A percentile compares a stretch with the other conserved stretches of the same genome.
Evolutionary conservation across 73 alveolate genomes (phyloP).

Genomic region (Paramecium primaurelia): DNA sequence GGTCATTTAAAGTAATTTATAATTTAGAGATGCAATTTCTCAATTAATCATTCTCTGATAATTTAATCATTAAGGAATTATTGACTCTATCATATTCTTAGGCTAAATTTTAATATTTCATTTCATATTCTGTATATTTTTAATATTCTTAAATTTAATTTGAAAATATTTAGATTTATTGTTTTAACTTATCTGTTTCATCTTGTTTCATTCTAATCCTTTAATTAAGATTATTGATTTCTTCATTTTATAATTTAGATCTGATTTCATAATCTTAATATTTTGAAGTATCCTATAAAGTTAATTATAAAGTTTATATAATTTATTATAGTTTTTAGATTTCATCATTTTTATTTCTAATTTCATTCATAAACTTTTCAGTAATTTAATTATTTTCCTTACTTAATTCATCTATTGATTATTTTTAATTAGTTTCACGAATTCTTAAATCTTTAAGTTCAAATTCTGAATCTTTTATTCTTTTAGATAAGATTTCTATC

Average conservation of each 20-base stretch:
- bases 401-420: background rate
- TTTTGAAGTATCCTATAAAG: slow-evolving; percentile 16
- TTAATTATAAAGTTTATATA: background rate
- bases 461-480: background rate
- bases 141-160: background rate
- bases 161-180: background rate
- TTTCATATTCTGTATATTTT: background rate
- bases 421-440: background rate
- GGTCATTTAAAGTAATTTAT: slow-evolving; percentile 1
- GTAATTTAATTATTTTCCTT: background rate
- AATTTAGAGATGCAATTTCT: background rate
- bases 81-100: slow-evolving; percentile 22
- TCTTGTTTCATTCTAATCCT: background rate
- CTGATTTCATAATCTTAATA: slow-evolving; percentile 26
- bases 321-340: background rate
- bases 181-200: background rate
- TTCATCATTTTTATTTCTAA: slow-evolving; percentile 13
- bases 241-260: slow-evolving; percentile 23
- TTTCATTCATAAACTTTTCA: slow-evolving; percentile 4
- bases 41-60: background rate
- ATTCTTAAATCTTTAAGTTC: background rate
- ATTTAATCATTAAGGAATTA: background rate
- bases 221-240: background rate
- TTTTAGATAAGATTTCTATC: background rate
- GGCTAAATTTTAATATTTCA: background rate